Base-by-base conservation (phyloP, 495 filamentous ascomycete species). In the Antarctomyces pellizariae region DNA sequence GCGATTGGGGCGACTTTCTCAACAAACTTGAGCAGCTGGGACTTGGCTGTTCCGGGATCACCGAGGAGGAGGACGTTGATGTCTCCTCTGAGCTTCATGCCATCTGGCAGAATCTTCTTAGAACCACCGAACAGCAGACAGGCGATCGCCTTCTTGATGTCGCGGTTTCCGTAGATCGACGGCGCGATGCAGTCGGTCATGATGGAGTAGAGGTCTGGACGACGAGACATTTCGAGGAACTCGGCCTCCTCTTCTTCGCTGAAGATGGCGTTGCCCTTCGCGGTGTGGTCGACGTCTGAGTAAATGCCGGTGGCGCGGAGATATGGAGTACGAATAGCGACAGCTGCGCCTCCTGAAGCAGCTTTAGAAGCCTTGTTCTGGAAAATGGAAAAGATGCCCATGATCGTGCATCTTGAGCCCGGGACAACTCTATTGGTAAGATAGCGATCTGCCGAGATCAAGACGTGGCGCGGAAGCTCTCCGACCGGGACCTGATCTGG, bases 81-180 rank as follows among this genome's bases (percentile, higher is more conserved):
- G 45, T 99, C 89, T 35, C 89, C 89, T 59, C 89, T 69, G 9
- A 99, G 67, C 43, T 77, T 90, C 86, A 99, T 99, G 24, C 89
- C 89, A 40, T 99, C 89, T 0, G 89, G 89, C 2, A 99, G 61
- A 22, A 99, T 90, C 51, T 99, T 99, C 55, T 99, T 99, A 12
- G 79, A 90, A 8, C 89, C 89, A 34, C 89, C 89, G 39, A 99
- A 64, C 1, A 99, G 61, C 1, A 99, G 59, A 47, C 89, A 95
- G 0, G 90, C 67, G 41, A 99, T 95, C n/a, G 89, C 68, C 49
- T 93, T 99, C 47, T 99, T 99, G 44, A 99, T 99, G 37, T 99
- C 82, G 26, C 60, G 43, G 45, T 91, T 95, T 14, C 89, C 89
- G 41, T 91, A 99, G 43, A 99, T 99, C 0, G 86, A 93, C 0